These are phyloP conservation scores for Fusarium pseudoanthophilum DNA, from an alignment of 2,329 filamentous ascomycete genomes.

Conservation along the genomic window DNA sequence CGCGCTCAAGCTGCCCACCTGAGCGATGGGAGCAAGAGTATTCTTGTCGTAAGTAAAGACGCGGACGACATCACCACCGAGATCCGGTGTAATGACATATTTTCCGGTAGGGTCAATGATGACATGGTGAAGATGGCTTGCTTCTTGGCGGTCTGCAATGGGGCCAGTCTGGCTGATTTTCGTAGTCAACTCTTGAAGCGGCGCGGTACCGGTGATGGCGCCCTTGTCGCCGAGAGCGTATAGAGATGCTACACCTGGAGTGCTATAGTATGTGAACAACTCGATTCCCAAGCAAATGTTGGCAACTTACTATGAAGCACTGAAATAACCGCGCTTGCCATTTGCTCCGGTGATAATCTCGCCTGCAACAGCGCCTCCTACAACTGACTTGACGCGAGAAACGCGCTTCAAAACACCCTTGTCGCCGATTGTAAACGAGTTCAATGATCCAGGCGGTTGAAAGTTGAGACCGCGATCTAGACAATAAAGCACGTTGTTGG, in stretches of 20 bases:
- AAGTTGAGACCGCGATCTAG: conserved; percentile 26
- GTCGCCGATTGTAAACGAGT: conserved; percentile 33
- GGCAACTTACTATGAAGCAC: conserved; percentile 36
- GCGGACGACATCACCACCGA: conserved; percentile 34
- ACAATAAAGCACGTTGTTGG: conserved; percentile 36
- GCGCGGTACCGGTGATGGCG: conserved; percentile 23
- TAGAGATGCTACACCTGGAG: conserved; percentile 21
- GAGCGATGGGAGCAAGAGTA: conserved; percentile 32
- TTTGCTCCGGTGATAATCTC: conserved; percentile 23
- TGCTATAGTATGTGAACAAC: conserved; percentile 1
- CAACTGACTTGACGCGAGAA: conserved; percentile 18
- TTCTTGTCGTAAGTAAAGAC: conserved; percentile 39
- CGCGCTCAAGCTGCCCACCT: conserved; percentile 26
- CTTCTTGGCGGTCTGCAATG: conserved; percentile 34
- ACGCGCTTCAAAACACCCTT: conserved; percentile 23
- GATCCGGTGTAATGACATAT: conserved; percentile 37
- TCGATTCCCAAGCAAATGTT: fast-evolving
- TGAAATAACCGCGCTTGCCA: conserved; percentile 34
- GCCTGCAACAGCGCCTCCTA: conserved; percentile 34
- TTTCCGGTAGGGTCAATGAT: conserved; percentile 38
- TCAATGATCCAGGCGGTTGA: conserved; percentile 30
- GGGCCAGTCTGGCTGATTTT: conserved; percentile 35
- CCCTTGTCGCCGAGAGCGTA: conserved; percentile 31
- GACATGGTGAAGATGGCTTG: conserved; percentile 40
- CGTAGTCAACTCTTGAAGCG: conserved; percentile 31